Evolutionary conservation across 148 eudicot species (phyloP), one percentile per base, ranked within the genome.

Genomic region (Tetragonia tetragonoides): DNA sequence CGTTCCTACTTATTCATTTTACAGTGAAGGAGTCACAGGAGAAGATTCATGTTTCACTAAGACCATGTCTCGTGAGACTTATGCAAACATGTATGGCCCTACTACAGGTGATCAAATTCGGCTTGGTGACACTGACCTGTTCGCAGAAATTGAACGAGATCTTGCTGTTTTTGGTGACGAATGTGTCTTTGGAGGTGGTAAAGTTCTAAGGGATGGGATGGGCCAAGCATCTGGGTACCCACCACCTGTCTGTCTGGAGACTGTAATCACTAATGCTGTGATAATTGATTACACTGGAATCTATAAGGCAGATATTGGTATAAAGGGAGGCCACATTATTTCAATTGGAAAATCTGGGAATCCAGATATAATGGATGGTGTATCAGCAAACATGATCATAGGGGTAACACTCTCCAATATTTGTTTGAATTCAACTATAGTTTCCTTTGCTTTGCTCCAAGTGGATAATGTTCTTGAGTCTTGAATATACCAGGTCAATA

Each of bases 171-270:
- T 88, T 84, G 99, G 99, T 56, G 99, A 95, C 77, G 99, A 95
- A 81, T 90, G 97, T 83, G 94, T 95, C 38, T 95, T 95, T 88
- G 97, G 99, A 75, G 99, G 99, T 60, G 99, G 99, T 74, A 95
- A 95, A 85, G 99, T 93, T 80, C 62, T 93, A 54, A 85, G 99
- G 78, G 97, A 95, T 77, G 99, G 97, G 79, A 91, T 93, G 99
- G 99, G 99, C 39, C 99, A 95, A 80, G 94, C 94, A 75, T 78
- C 86, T 85, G 99, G 99, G 75, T 89, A 87, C 80, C 74, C 86
- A 40, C 41, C 88, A 79, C 78, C 72, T 78, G 89, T 75, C 60
- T 92, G 94, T 77, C 85, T 95, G 81, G 99, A 95, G 73, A 91
- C 97, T 77, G 99, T 92, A 64, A 91, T 95, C 71, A 95, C 99